Base-by-base conservation (phyloP, 768 basidiomycete genomes). In the Erythrobasidium yunnanense region DNA sequence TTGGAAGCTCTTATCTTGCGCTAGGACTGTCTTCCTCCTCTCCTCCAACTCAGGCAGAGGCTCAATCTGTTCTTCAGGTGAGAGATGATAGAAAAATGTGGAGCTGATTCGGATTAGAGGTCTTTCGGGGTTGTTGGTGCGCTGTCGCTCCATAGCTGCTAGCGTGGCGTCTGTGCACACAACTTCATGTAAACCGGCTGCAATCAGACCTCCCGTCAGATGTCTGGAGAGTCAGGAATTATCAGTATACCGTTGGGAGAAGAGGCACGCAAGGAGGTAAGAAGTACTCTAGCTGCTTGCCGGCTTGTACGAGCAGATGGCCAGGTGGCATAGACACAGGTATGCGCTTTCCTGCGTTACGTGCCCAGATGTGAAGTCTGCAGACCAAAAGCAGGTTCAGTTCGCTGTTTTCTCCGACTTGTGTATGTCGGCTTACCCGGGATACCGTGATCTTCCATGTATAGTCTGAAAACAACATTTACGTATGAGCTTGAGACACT, bases 21-120 rank as follows among this genome's bases (percentile, higher is more conserved):
- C 51, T n/a, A 77, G 68, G 25, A 79, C 76, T 8, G 79, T 76
- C 52, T 79, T 77, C 35, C 83, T 69, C 6, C 73, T 74, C 15
- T 78, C 77, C 1, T 84, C 83, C 32, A 80, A 81, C 4, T 78
- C 76, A 8, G 75, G 70, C 22, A 92, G 78, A 0, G 87, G 84
- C 6, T 76, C 78, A n/a, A 91, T 80, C 55, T 87, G 84, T 66
- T 82, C 83, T 74, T 91, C 88, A 1, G 90, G 90, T 0, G 84
- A 88, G 13, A 95, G 81, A 73, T 91, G 90, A 87, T 87, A 93
- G 80, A 95, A 95, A 76, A 92, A 91, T 0, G 91, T 96, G 1
- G 89, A 92, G 1, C 90, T 92, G 69, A 97, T 91, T n/a, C 92
- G 85, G 70, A 92, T 88, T 34, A 87, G 78, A 13, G 92, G 92